Conservation (phyloP, 2,329 filamentous ascomycete species). For the Thermothelomyces thermophilus region DNA sequence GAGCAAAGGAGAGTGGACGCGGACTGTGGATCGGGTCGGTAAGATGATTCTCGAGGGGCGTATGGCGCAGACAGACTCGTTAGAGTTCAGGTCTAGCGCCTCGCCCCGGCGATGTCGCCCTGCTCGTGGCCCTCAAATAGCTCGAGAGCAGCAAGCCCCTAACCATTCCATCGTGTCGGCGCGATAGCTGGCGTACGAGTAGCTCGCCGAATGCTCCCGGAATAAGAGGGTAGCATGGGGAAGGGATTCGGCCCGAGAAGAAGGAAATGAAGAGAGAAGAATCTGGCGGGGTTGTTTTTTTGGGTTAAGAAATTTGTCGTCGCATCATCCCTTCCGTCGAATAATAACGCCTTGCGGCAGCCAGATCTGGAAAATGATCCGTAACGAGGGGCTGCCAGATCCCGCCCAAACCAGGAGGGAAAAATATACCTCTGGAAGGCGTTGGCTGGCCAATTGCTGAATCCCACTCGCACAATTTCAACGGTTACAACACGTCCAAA, state of each 20-base stretch:
- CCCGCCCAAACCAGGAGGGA: slow-evolving; percentile 39
- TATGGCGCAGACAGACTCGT: too few relatives aligned
- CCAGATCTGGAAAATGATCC: slow-evolving; percentile 51
- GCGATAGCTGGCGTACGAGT: not conserved
- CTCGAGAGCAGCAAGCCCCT: not conserved
- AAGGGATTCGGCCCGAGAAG: slow-evolving; percentile 30
- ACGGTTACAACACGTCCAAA: slow-evolving; percentile 16
- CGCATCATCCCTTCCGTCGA: slow-evolving; percentile 42
- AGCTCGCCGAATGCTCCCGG: slow-evolving; percentile 12
- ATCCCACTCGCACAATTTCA: slow-evolving; percentile 18
- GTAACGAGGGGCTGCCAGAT: slow-evolving; percentile 44
- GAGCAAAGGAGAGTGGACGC: slow-evolving; percentile 9
- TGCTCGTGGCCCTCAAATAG: not conserved
- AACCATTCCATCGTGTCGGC: not conserved
- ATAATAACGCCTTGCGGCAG: slow-evolving; percentile 55
- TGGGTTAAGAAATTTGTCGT: slow-evolving; percentile 29
- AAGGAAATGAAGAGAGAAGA: slow-evolving; percentile 23
- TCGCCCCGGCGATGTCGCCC: not conserved
- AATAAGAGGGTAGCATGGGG: slow-evolving; percentile 29
- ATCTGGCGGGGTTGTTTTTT: slow-evolving; percentile 33
- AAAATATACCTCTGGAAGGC: slow-evolving; percentile 23
- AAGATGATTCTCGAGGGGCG: not conserved
- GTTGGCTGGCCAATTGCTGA: slow-evolving; percentile 23
- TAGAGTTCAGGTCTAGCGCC: not conserved
- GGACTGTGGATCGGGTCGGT: slow-evolving; percentile 1